Percentiles rank a stretch among this genome's conserved stretches.
Evolutionary conservation across 768 basidiomycete species (phyloP).

Genomic region (Termitomyces titanicus): DNA sequence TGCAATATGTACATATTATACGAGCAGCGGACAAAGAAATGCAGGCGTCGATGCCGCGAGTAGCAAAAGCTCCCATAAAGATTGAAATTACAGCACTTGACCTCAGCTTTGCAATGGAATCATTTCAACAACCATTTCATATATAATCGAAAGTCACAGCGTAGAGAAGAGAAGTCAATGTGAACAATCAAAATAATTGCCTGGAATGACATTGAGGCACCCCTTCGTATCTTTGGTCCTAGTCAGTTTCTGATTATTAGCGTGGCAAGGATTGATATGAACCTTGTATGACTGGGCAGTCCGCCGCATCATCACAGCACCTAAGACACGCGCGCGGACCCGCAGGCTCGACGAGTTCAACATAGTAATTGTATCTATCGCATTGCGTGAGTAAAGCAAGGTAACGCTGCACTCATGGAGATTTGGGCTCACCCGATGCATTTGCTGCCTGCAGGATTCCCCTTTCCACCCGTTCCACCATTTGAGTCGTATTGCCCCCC

Average conservation of each 20-base stretch:
- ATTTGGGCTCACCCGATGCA: not conserved
- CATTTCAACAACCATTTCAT: not conserved
- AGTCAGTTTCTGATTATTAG: not conserved
- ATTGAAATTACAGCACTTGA: no score
- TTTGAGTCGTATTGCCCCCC: conserved; percentile 62
- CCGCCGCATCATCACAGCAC: conserved; percentile 51
- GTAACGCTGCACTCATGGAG: not conserved
- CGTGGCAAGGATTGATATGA: not conserved
- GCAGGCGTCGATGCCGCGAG: not conserved
- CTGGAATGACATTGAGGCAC: conserved; percentile 48
- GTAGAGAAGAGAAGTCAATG: conserved; percentile 12
- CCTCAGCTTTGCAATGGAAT: not conserved
- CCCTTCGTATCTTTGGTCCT: conserved; percentile 38
- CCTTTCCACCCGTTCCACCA: conserved; percentile 44
- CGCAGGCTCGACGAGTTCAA: conserved; percentile 53
- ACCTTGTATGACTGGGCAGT: conserved; percentile 51
- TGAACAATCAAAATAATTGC: conserved; percentile 53
- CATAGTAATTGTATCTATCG: conserved; percentile 52
- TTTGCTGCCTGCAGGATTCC: conserved; percentile 47
- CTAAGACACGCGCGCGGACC: conserved; percentile 51
- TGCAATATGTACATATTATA: no score
- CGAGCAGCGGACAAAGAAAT: not conserved
- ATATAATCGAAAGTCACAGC: not conserved
- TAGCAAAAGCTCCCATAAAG: no score
- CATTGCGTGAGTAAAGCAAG: not conserved